Conservation (phyloP, 805 yeast genomes). For the Nakazawaea ishiwadae region DNA sequence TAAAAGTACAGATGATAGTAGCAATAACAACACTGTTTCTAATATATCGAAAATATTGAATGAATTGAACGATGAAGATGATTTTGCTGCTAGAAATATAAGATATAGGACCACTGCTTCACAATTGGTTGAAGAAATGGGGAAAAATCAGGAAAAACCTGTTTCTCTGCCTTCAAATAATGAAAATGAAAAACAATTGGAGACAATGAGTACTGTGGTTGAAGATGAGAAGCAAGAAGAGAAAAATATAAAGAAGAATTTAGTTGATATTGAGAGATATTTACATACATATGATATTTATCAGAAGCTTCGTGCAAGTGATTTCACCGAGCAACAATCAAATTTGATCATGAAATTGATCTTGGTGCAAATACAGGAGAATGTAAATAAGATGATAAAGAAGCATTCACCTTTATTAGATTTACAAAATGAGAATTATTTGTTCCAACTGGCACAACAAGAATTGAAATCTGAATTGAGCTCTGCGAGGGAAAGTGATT, state of each 20-base stretch:
- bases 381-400: slow-evolving; percentile 40
- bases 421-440: slow-evolving; percentile 79
- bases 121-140: slow-evolving; percentile 10
- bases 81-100: neutral
- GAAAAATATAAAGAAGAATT: neutral
- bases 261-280: slow-evolving; percentile 26
- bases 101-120: slow-evolving; percentile 10
- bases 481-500: slow-evolving; percentile 63
- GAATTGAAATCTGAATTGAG: slow-evolving; percentile 79
- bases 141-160: neutral
- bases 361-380: slow-evolving; percentile 26
- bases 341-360: slow-evolving; percentile 50
- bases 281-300: slow-evolving; percentile 65
- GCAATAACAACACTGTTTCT: neutral
- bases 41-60: slow-evolving; percentile 10
- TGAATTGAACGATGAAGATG: slow-evolving; percentile 9
- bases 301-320: slow-evolving; percentile 46
- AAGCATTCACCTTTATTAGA: slow-evolving; percentile 56
- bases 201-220: neutral
- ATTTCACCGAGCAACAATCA: slow-evolving; percentile 59
- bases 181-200: neutral
- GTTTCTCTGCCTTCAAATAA: no score
- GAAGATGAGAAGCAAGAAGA: neutral
- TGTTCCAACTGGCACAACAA: slow-evolving; percentile 89
- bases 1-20: neutral